Percentiles rank a stretch among this genome's conserved stretches.
These are phyloP conservation scores for Agarophyton chilense DNA, from an alignment of 23 red algal genomes.

Conservation along the genomic window DNA sequence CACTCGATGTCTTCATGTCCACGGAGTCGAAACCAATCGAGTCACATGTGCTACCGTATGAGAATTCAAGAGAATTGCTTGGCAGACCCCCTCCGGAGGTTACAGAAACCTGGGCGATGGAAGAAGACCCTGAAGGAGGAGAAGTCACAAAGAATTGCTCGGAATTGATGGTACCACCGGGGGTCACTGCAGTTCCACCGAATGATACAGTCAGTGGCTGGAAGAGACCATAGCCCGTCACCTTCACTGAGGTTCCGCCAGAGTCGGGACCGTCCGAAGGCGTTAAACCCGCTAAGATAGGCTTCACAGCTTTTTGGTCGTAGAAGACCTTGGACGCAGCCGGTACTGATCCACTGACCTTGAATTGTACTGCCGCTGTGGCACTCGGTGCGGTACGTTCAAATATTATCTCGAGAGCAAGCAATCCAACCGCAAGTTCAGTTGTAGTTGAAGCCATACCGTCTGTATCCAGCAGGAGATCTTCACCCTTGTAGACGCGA, in stretches of 20 bases:
- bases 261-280: slow-evolving; percentile 26
- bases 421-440: slow-evolving; percentile 26
- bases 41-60: slow-evolving; percentile 46
- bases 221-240: slow-evolving; percentile 65
- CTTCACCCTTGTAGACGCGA: slow-evolving; percentile 63
- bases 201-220: slow-evolving; percentile 45
- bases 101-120: slow-evolving; percentile 24
- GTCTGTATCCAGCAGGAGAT: slow-evolving; percentile 50
- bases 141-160: slow-evolving; percentile 49
- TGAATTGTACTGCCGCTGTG: neutral
- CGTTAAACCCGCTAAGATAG: slow-evolving; percentile 20
- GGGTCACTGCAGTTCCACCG: slow-evolving; percentile 4
- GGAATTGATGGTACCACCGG: neutral
- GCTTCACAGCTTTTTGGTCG: slow-evolving; percentile 38
- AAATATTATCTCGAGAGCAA: slow-evolving; percentile 48
- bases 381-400: slow-evolving; percentile 4
- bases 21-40: slow-evolving; percentile 26
- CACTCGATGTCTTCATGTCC: slow-evolving; percentile 21
- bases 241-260: slow-evolving; percentile 49
- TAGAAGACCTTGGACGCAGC: slow-evolving; percentile 23
- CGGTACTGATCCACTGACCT: slow-evolving; percentile 3
- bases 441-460: slow-evolving; percentile 11
- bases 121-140: neutral
- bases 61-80: slow-evolving; percentile 44
- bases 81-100: slow-evolving; percentile 8